A percentile compares a stretch with the other conserved stretches of the same genome.
Evolutionary conservation across 2,329 filamentous ascomycete genomes (phyloP).

Genomic region (Pseudocercospora eumusae): DNA sequence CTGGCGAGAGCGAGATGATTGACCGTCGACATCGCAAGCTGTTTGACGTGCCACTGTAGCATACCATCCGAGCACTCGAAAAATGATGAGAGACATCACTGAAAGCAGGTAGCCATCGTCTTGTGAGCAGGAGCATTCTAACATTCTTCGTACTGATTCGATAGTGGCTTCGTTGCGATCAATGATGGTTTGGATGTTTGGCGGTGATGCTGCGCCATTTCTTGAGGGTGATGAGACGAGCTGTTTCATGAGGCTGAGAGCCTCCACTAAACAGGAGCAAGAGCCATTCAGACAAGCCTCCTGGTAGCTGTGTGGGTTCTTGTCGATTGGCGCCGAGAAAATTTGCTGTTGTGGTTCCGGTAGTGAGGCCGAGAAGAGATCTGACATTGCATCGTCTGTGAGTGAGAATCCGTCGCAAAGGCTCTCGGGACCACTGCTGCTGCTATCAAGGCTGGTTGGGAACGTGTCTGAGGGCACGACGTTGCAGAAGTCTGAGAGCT

Average conservation of each 20-base stretch:
- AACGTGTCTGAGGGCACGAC: not conserved
- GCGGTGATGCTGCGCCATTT: slow-evolving; percentile 5
- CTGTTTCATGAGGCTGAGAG: slow-evolving; percentile 8
- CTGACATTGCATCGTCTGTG: slow-evolving; percentile 1
- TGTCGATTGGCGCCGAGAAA: not conserved
- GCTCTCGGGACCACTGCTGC: not conserved
- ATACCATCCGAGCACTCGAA: slow-evolving; percentile 10
- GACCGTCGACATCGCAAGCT: not conserved
- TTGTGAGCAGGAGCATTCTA: slow-evolving; percentile 10
- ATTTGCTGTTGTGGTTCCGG: slow-evolving; percentile 3
- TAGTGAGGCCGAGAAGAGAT: not conserved
- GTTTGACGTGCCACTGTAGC: slow-evolving; percentile 7
- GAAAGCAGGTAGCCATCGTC: slow-evolving; percentile 10
- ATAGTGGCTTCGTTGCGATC: slow-evolving; percentile 9
- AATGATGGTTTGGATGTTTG: slow-evolving; percentile 8
- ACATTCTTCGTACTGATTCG: slow-evolving; percentile 11
- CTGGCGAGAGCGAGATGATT: not conserved
- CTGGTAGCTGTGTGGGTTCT: slow-evolving; percentile 9
- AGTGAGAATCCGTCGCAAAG: slow-evolving; percentile 7
- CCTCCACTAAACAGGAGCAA: slow-evolving; percentile 3
- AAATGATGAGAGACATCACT: slow-evolving; percentile 4
- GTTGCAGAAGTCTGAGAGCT: slow-evolving; percentile 7
- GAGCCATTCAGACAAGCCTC: not conserved
- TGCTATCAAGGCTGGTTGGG: slow-evolving; percentile 1
- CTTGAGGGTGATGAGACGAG: slow-evolving; percentile 1